Conservation (phyloP, 495 filamentous ascomycete genomes). For the Penicillium silybi region DNA sequence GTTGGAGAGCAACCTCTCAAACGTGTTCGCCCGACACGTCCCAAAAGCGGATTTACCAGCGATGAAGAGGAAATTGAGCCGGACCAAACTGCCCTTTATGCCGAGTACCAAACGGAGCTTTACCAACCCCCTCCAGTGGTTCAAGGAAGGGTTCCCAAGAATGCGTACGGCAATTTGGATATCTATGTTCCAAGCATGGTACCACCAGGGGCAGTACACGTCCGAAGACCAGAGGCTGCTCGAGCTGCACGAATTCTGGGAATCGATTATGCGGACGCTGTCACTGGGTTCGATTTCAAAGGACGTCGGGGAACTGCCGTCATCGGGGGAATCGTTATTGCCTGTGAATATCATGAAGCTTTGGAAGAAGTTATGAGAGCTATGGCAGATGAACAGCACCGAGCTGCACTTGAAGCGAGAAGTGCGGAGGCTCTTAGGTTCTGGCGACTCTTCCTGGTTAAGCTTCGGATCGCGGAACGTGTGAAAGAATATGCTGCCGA, state of each 20-base stretch:
- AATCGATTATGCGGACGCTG: conserved; percentile 82
- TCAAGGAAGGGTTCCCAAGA: conserved; percentile 73
- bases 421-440: conserved; percentile 55
- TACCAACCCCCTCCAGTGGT: conserved; percentile 75
- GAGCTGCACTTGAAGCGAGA: conserved; percentile 54
- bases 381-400: conserved; percentile 57
- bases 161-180: conserved; percentile 85
- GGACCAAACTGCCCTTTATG: conserved; percentile 57
- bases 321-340: conserved; percentile 70
- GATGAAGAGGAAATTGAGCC: conserved; percentile 42
- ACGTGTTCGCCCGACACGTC: conserved; percentile 48
- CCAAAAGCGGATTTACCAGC: conserved; percentile 30
- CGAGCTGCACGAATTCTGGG: conserved; percentile 72
- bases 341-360: conserved; percentile 64
- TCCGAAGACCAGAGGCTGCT: conserved; percentile 60
- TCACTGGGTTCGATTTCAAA: conserved; percentile 85
- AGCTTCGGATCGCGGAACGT: conserved; percentile 71
- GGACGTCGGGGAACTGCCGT: conserved; percentile 79
- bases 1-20: conserved; percentile 73
- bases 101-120: conserved; percentile 66
- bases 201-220: conserved; percentile 73
- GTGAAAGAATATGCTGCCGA: conserved; percentile 61
- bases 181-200: conserved; percentile 92
- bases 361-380: conserved; percentile 62
- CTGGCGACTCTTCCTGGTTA: conserved; percentile 76